phyloP scores from a whole-genome alignment of 2,329 filamentous ascomycete genomes.

The Botrytis squamosa region DNA sequence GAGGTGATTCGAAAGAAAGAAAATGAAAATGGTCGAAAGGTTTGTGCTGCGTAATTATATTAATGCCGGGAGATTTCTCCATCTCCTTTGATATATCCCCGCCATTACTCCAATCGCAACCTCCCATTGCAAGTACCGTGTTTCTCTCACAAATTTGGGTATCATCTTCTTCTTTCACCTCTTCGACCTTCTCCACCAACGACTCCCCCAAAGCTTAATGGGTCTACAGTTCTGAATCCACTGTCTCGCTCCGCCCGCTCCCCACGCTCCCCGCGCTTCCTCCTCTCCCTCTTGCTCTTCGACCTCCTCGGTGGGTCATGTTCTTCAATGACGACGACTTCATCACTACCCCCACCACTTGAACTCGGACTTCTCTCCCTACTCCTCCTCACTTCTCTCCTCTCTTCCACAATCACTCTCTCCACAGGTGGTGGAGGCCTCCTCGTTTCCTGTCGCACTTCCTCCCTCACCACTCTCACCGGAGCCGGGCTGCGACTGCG shows the following conservation, averaged over 20 bases:
- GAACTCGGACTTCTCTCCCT: constrained; percentile 25
- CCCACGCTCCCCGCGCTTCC: constrained; percentile 25
- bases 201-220: constrained; percentile 35
- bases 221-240: constrained; percentile 39
- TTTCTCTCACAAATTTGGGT: neutral
- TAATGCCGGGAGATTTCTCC: neutral
- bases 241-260: constrained; percentile 28
- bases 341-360: constrained; percentile 33
- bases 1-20: neutral
- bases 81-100: neutral
- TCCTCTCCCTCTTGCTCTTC: constrained; percentile 33
- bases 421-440: constrained; percentile 29
- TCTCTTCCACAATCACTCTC: constrained; percentile 37
- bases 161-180: constrained; percentile 27
- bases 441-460: constrained; percentile 8
- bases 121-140: neutral
- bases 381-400: constrained; percentile 30
- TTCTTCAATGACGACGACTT: constrained; percentile 41
- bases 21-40: neutral
- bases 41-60: neutral
- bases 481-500: constrained; percentile 23
- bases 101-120: neutral
- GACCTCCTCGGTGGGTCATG: constrained; percentile 37
- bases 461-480: constrained; percentile 31
- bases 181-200: constrained; percentile 33